Conservation (phyloP, 2,329 filamentous ascomycete species). For the Alternaria rosae region DNA sequence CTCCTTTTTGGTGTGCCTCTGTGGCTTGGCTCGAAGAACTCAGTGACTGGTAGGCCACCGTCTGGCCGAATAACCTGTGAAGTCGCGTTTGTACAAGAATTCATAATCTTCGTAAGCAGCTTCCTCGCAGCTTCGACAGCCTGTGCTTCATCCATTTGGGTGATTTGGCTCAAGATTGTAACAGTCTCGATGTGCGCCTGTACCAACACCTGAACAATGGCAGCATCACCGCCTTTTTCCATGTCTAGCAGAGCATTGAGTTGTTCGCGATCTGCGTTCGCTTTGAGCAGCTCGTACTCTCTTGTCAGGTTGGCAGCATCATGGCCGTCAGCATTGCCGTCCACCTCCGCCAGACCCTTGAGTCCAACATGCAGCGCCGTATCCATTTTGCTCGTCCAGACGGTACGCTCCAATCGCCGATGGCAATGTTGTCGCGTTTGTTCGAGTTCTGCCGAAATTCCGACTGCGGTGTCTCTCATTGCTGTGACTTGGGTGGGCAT, state of each 20-base stretch:
- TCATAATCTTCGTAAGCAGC: conserved; percentile 79
- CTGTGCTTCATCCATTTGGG: conserved; percentile 82
- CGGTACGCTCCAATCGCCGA: conserved; percentile 78
- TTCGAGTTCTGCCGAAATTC: conserved; percentile 88
- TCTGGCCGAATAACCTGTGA: conserved; percentile 92
- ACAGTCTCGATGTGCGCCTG: conserved; percentile 93
- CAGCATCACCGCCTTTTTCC: conserved; percentile 80
- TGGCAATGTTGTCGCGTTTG: conserved; percentile 90
- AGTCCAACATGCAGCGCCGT: conserved; percentile 87
- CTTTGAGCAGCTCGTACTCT: conserved; percentile 86
- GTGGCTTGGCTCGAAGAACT: conserved; percentile 74
- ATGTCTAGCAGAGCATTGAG: conserved; percentile 80
- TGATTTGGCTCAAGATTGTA: conserved; percentile 79
- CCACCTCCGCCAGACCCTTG: conserved; percentile 76
- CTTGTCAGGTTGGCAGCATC: conserved; percentile 77
- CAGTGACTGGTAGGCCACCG: conserved; percentile 67
- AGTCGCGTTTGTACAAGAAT: conserved; percentile 75
- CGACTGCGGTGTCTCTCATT: conserved; percentile 87
- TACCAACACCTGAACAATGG: conserved; percentile 81
- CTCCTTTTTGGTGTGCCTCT: conserved; percentile 79
- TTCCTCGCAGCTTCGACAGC: conserved; percentile 80
- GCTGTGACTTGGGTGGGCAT: conserved; percentile 66
- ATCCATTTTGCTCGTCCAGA: conserved; percentile 88
- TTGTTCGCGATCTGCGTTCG: conserved; percentile 81
- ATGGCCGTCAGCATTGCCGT: conserved; percentile 66